phyloP scores from a whole-genome alignment of 345 rosid species.

The Pistacia atlantica region DNA sequence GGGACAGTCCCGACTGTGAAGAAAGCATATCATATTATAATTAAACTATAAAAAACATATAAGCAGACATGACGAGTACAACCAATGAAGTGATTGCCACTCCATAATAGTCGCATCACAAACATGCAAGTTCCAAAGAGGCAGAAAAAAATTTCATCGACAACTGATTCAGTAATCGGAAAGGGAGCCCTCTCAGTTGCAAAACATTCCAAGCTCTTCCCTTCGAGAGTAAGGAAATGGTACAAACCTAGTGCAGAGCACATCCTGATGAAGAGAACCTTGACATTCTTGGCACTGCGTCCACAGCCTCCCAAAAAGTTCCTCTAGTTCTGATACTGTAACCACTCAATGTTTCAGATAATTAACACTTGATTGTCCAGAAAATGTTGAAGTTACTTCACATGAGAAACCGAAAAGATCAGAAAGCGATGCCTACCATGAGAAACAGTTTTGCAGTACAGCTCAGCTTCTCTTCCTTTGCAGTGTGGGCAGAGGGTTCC shows the following conservation, averaged over 20 bases:
- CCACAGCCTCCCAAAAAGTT: constrained; percentile 86
- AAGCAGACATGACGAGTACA: not conserved
- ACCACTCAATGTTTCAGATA: constrained; percentile 21
- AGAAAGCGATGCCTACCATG: constrained; percentile 51
- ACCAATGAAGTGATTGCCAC: not conserved
- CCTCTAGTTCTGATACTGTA: constrained; percentile 84
- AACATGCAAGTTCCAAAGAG: not conserved
- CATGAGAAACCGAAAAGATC: constrained; percentile 8
- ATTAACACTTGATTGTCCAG: not conserved
- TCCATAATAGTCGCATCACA: not conserved
- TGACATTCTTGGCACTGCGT: constrained; percentile 98
- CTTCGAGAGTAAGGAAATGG: constrained; percentile 1
- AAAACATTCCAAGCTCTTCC: not conserved
- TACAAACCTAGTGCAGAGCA: constrained; percentile 86
- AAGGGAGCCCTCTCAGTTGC: not conserved
- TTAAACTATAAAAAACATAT: not conserved
- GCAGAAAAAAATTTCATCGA: not conserved
- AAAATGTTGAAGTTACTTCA: not conserved
- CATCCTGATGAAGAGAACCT: constrained; percentile 99
- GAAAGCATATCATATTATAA: not conserved
- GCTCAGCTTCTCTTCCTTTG: constrained; percentile 95
- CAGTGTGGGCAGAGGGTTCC: constrained; percentile 79
- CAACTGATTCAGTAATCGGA: not conserved
- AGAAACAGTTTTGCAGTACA: constrained; percentile 85
- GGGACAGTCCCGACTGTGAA: constrained; percentile 91